These are phyloP conservation scores for Penicillium silybi DNA, from an alignment of 495 filamentous ascomycete species.

Conservation along the genomic window DNA sequence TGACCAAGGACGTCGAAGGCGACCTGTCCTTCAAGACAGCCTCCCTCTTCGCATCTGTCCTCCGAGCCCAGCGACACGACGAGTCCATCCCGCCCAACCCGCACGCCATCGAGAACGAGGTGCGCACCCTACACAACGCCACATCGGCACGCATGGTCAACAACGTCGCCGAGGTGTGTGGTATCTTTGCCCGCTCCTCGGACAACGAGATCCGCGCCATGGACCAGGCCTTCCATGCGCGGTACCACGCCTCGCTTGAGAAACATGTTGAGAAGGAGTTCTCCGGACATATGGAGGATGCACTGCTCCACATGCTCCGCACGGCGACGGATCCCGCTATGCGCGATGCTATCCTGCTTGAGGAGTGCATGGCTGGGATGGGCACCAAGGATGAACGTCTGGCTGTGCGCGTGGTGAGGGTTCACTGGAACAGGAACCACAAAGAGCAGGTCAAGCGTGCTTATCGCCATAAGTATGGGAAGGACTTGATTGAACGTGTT, in stretches of 20 bases:
- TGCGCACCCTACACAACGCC: slow-evolving; percentile 65
- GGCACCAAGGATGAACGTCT: slow-evolving; percentile 84
- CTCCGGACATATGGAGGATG: slow-evolving; percentile 87
- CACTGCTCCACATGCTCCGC: slow-evolving; percentile 73
- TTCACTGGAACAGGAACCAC: slow-evolving; percentile 74
- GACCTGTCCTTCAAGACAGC: slow-evolving; percentile 85
- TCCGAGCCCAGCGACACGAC: slow-evolving; percentile 67
- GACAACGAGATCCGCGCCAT: slow-evolving; percentile 81
- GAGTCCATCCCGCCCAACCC: slow-evolving; percentile 68
- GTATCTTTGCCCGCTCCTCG: slow-evolving; percentile 66
- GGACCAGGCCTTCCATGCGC: slow-evolving; percentile 60
- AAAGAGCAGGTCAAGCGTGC: slow-evolving; percentile 69
- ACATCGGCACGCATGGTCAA: slow-evolving; percentile 68
- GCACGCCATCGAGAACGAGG: slow-evolving; percentile 66
- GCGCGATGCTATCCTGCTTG: slow-evolving; percentile 74
- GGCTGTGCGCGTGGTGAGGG: slow-evolving; percentile 65
- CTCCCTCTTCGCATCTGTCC: slow-evolving; percentile 71
- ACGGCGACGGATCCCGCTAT: slow-evolving; percentile 73
- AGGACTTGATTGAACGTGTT: slow-evolving; percentile 60
- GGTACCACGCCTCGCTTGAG: slow-evolving; percentile 62
- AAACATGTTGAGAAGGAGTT: slow-evolving; percentile 75
- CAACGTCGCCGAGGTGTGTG: slow-evolving; percentile 71
- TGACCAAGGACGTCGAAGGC: slow-evolving; percentile 65
- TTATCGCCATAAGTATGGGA: slow-evolving; percentile 61
- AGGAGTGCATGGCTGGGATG: slow-evolving; percentile 79